Percentiles rank a stretch among this genome's conserved stretches.
Conservation (phyloP, 176 grass and related monocot species). For the Oryza glumipatula region DNA sequence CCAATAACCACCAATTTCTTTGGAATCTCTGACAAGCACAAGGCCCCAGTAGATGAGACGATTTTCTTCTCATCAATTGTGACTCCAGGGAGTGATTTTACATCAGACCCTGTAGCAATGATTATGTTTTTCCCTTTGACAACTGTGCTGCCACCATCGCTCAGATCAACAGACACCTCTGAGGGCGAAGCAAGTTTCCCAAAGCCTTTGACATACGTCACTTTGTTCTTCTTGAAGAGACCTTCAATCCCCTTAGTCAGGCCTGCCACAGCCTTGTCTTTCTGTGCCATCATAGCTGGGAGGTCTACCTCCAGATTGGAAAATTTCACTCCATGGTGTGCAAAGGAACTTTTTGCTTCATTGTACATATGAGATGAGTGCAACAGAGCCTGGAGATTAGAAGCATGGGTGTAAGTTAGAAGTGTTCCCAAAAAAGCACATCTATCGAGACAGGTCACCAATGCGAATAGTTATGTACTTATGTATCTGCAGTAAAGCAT, state of each 20-base stretch:
- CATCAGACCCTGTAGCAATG: slow-evolving; percentile 95
- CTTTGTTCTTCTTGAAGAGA: slow-evolving; percentile 98
- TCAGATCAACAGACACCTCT: slow-evolving; percentile 89
- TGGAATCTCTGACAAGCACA: slow-evolving; percentile 72
- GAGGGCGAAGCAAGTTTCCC: slow-evolving; percentile 85
- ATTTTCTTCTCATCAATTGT: slow-evolving; percentile 97
- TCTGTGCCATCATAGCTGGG: slow-evolving; percentile 94
- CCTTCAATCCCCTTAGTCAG: slow-evolving; percentile 95
- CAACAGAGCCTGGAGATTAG: slow-evolving; percentile 70
- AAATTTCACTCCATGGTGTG: slow-evolving; percentile 89
- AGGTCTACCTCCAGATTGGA: slow-evolving; percentile 87
- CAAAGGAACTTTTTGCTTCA: slow-evolving; percentile 84
- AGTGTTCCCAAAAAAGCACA: neutral
- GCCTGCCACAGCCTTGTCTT: slow-evolving; percentile 91
- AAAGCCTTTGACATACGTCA: slow-evolving; percentile 89
- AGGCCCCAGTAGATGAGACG: slow-evolving; percentile 96
- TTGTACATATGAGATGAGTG: slow-evolving; percentile 99
- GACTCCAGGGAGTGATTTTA: slow-evolving; percentile 91
- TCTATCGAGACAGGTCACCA: neutral
- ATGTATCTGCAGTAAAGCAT: neutral
- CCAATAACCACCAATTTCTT: slow-evolving; percentile 97
- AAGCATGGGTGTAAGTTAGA: slow-evolving; percentile 16
- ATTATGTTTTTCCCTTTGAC: slow-evolving; percentile 92
- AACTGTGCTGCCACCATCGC: slow-evolving; percentile 75
- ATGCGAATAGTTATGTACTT: slow-evolving; percentile 10